Evolutionary conservation across 1,139 yeast species (phyloP).

Genomic region (Blastobotrys aristatus): DNA sequence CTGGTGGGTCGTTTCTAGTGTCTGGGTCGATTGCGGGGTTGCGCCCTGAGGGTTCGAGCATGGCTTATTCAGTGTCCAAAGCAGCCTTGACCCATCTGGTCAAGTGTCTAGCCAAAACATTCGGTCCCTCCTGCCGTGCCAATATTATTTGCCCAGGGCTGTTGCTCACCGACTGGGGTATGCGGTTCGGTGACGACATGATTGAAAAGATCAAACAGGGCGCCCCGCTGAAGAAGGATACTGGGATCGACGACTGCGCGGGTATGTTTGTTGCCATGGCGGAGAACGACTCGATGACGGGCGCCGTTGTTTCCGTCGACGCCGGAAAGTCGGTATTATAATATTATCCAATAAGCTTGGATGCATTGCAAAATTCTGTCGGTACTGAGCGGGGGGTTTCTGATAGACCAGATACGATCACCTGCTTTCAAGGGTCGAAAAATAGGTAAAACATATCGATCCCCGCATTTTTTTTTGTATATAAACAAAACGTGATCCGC

Average conservation of each 20-base stretch:
- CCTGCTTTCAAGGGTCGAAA: too few relatives aligned
- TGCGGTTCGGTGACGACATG: constrained; percentile 33
- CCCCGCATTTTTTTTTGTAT: neutral
- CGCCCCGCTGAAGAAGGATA: constrained; percentile 33
- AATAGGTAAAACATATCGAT: neutral
- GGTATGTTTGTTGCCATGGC: constrained; percentile 34
- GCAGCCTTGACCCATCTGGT: constrained; percentile 39
- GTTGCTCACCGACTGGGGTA: constrained; percentile 41
- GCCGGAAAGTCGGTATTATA: constrained; percentile 25
- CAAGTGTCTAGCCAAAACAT: constrained; percentile 36
- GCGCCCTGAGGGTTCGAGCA: constrained; percentile 36
- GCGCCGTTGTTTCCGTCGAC: constrained; percentile 35
- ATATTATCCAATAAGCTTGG: constrained; percentile 15
- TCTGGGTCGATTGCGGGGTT: constrained; percentile 40
- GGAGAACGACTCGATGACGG: constrained; percentile 35
- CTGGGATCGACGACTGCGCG: constrained; percentile 37
- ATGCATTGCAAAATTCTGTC: too few relatives aligned
- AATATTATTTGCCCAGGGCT: constrained; percentile 42
- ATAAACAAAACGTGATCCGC: too few relatives aligned
- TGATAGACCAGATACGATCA: too few relatives aligned
- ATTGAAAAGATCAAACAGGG: constrained; percentile 26
- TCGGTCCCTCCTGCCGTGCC: constrained; percentile 35
- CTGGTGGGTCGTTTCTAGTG: constrained; percentile 38
- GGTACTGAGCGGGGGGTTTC: too few relatives aligned
- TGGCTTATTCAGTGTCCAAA: constrained; percentile 40